Evolutionary conservation across 73 alveolate species (phyloP).

Genomic region (Paramecium primaurelia): DNA sequence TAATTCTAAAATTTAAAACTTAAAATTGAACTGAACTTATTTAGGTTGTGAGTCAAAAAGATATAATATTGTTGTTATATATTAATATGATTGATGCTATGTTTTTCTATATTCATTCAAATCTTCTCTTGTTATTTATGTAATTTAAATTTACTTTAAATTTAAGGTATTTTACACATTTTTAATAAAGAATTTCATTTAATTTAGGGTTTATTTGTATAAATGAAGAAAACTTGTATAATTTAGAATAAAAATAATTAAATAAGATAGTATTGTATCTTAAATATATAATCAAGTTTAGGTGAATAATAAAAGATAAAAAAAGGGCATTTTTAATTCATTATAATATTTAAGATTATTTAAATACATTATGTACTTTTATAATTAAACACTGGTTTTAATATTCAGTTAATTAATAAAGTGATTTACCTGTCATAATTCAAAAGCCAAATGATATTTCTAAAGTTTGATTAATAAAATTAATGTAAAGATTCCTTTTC

Average conservation of each 20-base stretch:
- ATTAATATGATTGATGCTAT: not conserved
- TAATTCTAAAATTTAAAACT: not conserved
- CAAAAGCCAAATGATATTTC: not conserved
- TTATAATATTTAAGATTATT: not conserved
- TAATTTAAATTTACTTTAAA: too few relatives aligned
- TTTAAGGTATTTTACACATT: too few relatives aligned
- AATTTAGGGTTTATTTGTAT: too few relatives aligned
- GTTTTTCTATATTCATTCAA: too few relatives aligned
- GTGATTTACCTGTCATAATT: slow-evolving; percentile 9
- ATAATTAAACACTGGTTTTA: not conserved
- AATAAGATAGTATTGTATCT: too few relatives aligned
- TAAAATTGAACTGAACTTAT: not conserved
- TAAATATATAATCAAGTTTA: not conserved
- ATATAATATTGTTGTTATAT: too few relatives aligned
- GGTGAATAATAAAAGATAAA: not conserved
- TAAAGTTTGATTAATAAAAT: not conserved
- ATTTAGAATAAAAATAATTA: too few relatives aligned
- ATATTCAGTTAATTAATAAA: not conserved
- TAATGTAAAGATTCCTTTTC: not conserved
- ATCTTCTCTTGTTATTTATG: not conserved
- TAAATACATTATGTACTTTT: not conserved
- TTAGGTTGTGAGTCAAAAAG: not conserved
- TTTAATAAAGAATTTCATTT: too few relatives aligned
- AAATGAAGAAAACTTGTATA: too few relatives aligned
- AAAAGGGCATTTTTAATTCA: too few relatives aligned